Evolutionary conservation across 2,329 filamentous ascomycete species (phyloP), one percentile per base, ranked within the genome.

Genomic region (Fusarium globosum): DNA sequence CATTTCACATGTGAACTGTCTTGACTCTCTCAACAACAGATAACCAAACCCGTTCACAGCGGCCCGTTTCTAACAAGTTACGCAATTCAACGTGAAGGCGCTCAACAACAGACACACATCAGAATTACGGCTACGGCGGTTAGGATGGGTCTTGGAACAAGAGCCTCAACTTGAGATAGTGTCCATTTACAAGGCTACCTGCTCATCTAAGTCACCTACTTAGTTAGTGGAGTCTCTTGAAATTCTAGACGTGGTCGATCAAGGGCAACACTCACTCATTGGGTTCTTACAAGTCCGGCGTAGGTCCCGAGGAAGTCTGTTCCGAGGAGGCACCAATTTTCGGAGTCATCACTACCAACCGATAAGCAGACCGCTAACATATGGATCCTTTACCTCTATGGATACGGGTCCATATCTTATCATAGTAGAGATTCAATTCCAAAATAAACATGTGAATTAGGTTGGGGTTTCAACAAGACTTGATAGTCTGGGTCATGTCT

Each of bases 401-500:
- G 23, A 23, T 33, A n/a, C 20, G 35, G 23, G 35, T 20, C 26
- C 18, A 52, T 63, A 51, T 57, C 49, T 30, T 43, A 41, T 57
- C 55, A 39, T 12, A 49, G 39, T 8, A 65, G 7, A 42, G 39
- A n/a, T 52, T 20, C 33, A 30, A 28, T 28, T 13, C 21, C 23
- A 36, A n/a, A 7, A 5, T 38, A 46, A 59, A 33, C 71, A 69
- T 72, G 73, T 68, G 65, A 65, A 70, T 59, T 42, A 63, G 61
- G 75, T 76, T 77, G 75, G 58, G 75, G 57, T 38, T 74, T 73
- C 75, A 76, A 77, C 71, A 74, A 70, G 45, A 23, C n/a, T 30
- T 7, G 28, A 21, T 53, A 10, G 36, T 28, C 43, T 30, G 16
- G 57, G 41, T 52, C 45, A 20, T 60, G 33, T 61, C 61, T 55